Percentiles rank a stretch among this genome's conserved stretches.
These are phyloP conservation scores for Arabidopsis lyrata DNA, from an alignment of 441 rosid genomes.

Conservation along the genomic window DNA sequence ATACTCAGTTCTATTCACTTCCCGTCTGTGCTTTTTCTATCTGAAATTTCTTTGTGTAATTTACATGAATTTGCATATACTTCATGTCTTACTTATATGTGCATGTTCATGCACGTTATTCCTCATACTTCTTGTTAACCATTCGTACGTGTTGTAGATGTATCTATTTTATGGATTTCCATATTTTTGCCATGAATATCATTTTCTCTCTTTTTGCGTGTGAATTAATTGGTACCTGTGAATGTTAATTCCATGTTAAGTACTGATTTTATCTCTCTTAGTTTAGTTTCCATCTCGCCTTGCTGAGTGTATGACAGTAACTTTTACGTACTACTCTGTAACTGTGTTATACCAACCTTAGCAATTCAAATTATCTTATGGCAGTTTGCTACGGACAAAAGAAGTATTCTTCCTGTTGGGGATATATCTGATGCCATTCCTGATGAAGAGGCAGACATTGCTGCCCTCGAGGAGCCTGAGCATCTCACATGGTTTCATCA, in stretches of 20 bases:
- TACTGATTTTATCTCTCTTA: background rate
- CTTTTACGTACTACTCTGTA: background rate
- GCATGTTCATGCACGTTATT: background rate
- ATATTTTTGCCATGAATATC: background rate
- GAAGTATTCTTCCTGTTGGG: constrained; percentile 94
- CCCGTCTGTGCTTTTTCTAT: background rate
- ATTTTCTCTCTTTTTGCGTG: background rate
- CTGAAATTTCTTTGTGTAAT: background rate
- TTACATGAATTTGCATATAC: background rate
- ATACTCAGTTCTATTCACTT: background rate
- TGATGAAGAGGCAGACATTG: constrained; percentile 88
- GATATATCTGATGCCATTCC: constrained; percentile 81
- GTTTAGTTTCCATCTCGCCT: background rate
- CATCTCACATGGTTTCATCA: constrained; percentile 99
- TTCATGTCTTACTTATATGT: background rate
- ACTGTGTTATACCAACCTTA: background rate
- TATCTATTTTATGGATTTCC: background rate
- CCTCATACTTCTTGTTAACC: background rate
- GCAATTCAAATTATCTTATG: constrained; percentile 17
- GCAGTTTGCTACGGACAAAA: constrained; percentile 88
- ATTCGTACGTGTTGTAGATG: too few relatives aligned
- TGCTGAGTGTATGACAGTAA: constrained; percentile 3
- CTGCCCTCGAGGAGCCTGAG: constrained; percentile 99
- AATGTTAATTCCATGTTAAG: background rate
- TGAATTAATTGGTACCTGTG: background rate